A percentile compares a stretch with the other conserved stretches of the same genome.
Conservation (phyloP, 345 rosid species). For the Salix udensis region DNA sequence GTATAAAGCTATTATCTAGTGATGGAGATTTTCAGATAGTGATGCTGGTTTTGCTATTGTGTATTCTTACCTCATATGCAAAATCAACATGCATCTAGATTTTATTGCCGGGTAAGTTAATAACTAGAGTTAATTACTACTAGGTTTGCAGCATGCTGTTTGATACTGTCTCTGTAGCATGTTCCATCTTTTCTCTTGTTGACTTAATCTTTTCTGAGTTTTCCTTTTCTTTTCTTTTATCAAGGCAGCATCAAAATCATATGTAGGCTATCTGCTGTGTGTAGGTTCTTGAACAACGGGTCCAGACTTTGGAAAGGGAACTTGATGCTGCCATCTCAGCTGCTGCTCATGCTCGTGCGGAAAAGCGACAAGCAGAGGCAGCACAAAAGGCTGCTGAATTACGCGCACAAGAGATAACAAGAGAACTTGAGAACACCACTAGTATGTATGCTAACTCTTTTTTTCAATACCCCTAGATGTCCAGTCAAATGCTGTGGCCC, state of each 20-base stretch:
- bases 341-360: slow-evolving; percentile 87
- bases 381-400: slow-evolving; percentile 83
- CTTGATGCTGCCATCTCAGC: slow-evolving; percentile 96
- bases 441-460: slow-evolving; percentile 32
- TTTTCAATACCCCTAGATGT: background rate
- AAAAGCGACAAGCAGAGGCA: slow-evolving; percentile 89
- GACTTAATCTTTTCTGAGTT: background rate
- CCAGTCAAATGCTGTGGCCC: too few species aligned
- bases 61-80: background rate
- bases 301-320: slow-evolving; percentile 89
- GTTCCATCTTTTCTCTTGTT: background rate
- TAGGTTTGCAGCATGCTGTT: background rate
- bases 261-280: slow-evolving; percentile 14
- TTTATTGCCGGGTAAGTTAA: background rate
- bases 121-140: background rate
- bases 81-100: background rate
- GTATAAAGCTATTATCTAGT: background rate
- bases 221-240: background rate
- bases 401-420: slow-evolving; percentile 68
- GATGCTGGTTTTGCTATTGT: background rate
- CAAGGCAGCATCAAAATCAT: background rate
- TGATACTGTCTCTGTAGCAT: background rate
- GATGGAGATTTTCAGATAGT: background rate
- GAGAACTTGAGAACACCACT: slow-evolving; percentile 94
- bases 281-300: slow-evolving; percentile 94